phyloP scores from a whole-genome alignment of 2,329 filamentous ascomycete species.

The Ambrosiella xylebori region DNA sequence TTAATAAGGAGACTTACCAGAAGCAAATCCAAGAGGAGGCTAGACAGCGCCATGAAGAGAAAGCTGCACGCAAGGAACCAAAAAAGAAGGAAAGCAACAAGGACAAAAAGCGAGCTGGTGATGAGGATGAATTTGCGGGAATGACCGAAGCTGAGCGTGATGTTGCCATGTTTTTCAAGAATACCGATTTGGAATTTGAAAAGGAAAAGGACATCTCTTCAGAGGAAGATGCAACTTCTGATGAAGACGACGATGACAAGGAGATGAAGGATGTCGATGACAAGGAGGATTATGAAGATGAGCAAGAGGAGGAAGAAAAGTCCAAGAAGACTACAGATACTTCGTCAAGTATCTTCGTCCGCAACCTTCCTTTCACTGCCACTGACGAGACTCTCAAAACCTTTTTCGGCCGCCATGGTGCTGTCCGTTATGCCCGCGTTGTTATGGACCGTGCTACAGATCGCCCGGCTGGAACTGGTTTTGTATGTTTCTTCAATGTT shows the following conservation, averaged over 20 bases:
- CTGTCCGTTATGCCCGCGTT: slow-evolving; percentile 76
- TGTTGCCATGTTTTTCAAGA: slow-evolving; percentile 37
- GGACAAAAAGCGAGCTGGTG: slow-evolving; percentile 20
- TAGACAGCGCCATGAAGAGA: slow-evolving; percentile 20
- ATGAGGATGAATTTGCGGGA: slow-evolving; percentile 15
- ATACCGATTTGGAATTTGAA: slow-evolving; percentile 39
- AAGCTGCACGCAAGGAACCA: slow-evolving; percentile 20
- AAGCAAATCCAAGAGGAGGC: slow-evolving; percentile 30
- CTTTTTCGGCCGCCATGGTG: slow-evolving; percentile 78
- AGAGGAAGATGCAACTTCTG: slow-evolving; percentile 26
- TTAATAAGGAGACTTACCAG: slow-evolving; percentile 78
- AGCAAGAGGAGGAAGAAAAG: slow-evolving; percentile 30
- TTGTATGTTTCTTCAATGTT: slow-evolving; percentile 75
- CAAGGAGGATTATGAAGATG: slow-evolving; percentile 26
- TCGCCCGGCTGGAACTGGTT: slow-evolving; percentile 77
- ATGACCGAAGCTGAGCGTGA: slow-evolving; percentile 25
- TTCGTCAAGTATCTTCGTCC: slow-evolving; percentile 70
- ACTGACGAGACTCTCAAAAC: slow-evolving; percentile 67
- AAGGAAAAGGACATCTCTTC: slow-evolving; percentile 31
- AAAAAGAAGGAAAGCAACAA: slow-evolving; percentile 26
- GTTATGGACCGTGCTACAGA: slow-evolving; percentile 77
- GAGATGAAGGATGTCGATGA: slow-evolving; percentile 27
- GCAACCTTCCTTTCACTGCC: slow-evolving; percentile 80
- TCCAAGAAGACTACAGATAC: slow-evolving; percentile 41
- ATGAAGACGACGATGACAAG: slow-evolving; percentile 26